phyloP scores from a whole-genome alignment of 2,329 filamentous ascomycete species.

The Pleomassaria siparia region DNA sequence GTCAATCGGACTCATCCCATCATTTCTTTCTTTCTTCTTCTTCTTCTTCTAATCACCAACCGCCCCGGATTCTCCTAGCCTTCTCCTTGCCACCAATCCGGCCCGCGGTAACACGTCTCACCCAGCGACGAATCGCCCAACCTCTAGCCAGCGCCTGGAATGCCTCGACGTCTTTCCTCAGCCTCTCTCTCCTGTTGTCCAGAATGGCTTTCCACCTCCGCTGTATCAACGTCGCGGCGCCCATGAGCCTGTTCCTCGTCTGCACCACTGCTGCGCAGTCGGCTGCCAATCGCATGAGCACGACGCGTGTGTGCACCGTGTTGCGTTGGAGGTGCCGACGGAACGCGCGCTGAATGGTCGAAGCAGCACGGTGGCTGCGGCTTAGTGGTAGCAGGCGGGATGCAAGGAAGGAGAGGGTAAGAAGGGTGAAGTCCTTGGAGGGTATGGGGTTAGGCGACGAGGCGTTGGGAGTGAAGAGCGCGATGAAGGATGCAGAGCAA shows the following conservation, averaged over 20 bases:
- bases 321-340: slow-evolving; percentile 40
- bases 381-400: slow-evolving; percentile 58
- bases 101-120: slow-evolving; percentile 25
- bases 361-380: slow-evolving; percentile 53
- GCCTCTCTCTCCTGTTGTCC: slow-evolving; percentile 32
- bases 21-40: too few relatives aligned
- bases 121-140: slow-evolving; percentile 17
- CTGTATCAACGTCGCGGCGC: slow-evolving; percentile 48
- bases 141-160: slow-evolving; percentile 50
- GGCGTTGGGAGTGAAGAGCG: slow-evolving; percentile 42
- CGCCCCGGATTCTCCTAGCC: slow-evolving; percentile 38
- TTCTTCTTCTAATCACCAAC: slow-evolving; percentile 36
- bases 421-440: slow-evolving; percentile 56
- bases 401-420: slow-evolving; percentile 61
- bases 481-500: slow-evolving; percentile 49
- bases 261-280: slow-evolving; percentile 53
- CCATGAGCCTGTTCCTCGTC: slow-evolving; percentile 44
- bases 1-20: too few relatives aligned
- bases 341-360: slow-evolving; percentile 56
- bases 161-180: slow-evolving; percentile 41
- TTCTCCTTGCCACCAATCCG: slow-evolving; percentile 34
- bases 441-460: slow-evolving; percentile 46
- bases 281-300: slow-evolving; percentile 46
- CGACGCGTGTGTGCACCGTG: slow-evolving; percentile 36
- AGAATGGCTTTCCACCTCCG: slow-evolving; percentile 46